Base-by-base conservation (phyloP, 352 stramenopile genomes). In the Globisporangium abappressorium region DNA sequence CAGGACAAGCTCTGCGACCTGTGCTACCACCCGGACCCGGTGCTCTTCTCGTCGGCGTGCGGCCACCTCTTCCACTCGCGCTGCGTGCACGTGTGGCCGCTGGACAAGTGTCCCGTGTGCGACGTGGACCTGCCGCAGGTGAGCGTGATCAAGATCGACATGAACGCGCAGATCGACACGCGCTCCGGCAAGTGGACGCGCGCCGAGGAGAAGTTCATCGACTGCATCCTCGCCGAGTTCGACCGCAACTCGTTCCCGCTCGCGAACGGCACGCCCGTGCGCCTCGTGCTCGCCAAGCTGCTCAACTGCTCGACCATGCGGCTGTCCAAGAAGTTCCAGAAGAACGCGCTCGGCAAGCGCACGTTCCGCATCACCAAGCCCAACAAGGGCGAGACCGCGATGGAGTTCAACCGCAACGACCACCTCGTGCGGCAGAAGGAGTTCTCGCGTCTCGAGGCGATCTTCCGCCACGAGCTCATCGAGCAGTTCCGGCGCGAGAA, bases 281-380 rank as follows among this genome's bases (percentile, higher is more conserved):
- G 87, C 1, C 74, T 95, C 22, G 85, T 93, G 66, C 75, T 95
- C 14, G 85, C 87, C 38, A 93, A 89, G 72, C 76, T 95, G 69
- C 87, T 95, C 59, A 95, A 95, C 70, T 95, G 87, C 71, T 94
- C 85, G 59, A 92, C 87, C n/a, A 95, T 95, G 87, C 78, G 87
- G 26, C 70, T 95, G 34, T 95, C 87, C 18, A 95, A 95, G 70
- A 95, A 95, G 71, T 95, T 95, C 65, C 87, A 95, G 68, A 94
- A 94, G 73, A 95, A 95, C 66, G 87, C 87, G 34, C 71, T 95
- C 38, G 87, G 87, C 34, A 95, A 95, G 67, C 76, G 86, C 18
- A 95, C 87, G n/a, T 95, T 93, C 69, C 81, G 85, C 14, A 79
- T 95, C 54, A 76, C 76, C 8, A 93, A 94, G 65, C 83, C 84